Evolutionary conservation across 345 rosid genomes (phyloP).

Genomic region (Kandelia obovata): DNA sequence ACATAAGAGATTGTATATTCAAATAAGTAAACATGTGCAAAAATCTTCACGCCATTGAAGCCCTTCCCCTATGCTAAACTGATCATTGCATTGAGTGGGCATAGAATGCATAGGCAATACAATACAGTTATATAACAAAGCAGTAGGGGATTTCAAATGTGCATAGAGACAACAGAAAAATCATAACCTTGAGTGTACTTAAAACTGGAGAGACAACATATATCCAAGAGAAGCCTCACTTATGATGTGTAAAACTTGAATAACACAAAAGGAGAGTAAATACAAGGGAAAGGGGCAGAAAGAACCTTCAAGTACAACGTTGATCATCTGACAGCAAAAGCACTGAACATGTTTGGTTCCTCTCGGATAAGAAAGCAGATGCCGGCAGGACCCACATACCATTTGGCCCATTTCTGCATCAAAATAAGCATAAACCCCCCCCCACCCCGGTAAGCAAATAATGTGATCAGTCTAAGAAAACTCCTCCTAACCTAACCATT

Average conservation of each 20-base stretch:
- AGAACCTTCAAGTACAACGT: constrained; percentile 82
- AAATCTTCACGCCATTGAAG: no score
- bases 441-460: not conserved
- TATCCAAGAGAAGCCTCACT: not conserved
- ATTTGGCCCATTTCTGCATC: constrained; percentile 63
- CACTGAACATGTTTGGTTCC: constrained; percentile 67
- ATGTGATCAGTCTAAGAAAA: not conserved
- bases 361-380: constrained; percentile 62
- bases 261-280: not conserved
- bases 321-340: constrained; percentile 58
- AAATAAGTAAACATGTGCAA: no score
- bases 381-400: constrained; percentile 94
- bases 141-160: no score
- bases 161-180: no score
- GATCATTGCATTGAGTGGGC: no score
- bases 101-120: no score
- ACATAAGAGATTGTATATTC: no score
- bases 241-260: not conserved
- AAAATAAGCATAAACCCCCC: not conserved
- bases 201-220: no score
- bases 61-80: no score
- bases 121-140: no score
- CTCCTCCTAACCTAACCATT: not conserved
- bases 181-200: no score
- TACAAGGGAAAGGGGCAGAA: constrained; percentile 11